Conservation (phyloP, 257 asterid species). For the Nicotiana obtusifolia region DNA sequence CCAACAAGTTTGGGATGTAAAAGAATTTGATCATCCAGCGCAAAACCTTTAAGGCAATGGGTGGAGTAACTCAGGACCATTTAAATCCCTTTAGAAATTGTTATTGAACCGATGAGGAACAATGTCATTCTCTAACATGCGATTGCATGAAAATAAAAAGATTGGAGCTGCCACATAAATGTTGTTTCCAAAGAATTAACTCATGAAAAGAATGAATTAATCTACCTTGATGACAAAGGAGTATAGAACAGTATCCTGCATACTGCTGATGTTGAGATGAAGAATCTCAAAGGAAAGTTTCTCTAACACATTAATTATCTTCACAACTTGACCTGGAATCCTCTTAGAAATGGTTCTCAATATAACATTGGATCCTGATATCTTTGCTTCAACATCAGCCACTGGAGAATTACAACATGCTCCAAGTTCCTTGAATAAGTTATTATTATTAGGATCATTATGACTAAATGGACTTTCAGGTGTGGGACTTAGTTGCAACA, state of each 20-base stretch:
- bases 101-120: too few species aligned
- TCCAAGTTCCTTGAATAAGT: slow-evolving; percentile 58
- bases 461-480: slow-evolving; percentile 32
- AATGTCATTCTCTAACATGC: too few species aligned
- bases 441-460: slow-evolving; percentile 14
- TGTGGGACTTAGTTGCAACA: slow-evolving; percentile 36
- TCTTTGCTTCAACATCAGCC: slow-evolving; percentile 84
- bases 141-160: too few species aligned
- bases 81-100: too few species aligned
- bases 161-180: too few species aligned
- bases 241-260: slow-evolving; percentile 94
- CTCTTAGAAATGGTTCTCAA: slow-evolving; percentile 62
- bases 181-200: too few species aligned
- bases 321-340: slow-evolving; percentile 64
- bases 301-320: slow-evolving; percentile 64
- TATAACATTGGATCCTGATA: slow-evolving; percentile 69
- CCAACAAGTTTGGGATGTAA: background rate
- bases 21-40: too few species aligned
- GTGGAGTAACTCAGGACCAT: too few species aligned
- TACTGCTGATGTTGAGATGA: slow-evolving; percentile 82
- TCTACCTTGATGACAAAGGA: slow-evolving; percentile 84
- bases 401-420: slow-evolving; percentile 78
- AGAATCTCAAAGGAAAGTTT: slow-evolving; percentile 65
- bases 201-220: too few species aligned
- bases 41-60: too few species aligned